Evolutionary conservation across 148 eudicot genomes (phyloP).

Genomic region (Rhododendron kiyosumense): DNA sequence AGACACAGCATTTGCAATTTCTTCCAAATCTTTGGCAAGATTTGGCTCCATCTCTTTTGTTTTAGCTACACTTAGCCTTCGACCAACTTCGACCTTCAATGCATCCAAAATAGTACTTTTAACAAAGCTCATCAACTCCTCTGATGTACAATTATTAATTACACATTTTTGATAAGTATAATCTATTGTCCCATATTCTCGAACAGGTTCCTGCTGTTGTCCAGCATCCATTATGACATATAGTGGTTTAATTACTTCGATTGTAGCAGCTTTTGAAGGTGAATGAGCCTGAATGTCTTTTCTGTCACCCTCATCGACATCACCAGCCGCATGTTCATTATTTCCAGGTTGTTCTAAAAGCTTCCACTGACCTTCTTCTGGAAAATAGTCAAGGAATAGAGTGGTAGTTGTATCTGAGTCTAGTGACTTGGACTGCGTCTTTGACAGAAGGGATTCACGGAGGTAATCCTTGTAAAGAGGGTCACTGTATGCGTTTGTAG

Average conservation of each 20-base stretch:
- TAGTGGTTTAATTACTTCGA: slow-evolving; percentile 62
- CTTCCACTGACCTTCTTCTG: slow-evolving; percentile 76
- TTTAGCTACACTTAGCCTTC: slow-evolving; percentile 47
- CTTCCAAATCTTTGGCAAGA: slow-evolving; percentile 57
- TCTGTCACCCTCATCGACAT: slow-evolving; percentile 11
- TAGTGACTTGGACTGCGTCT: slow-evolving; percentile 33
- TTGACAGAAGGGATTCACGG: slow-evolving; percentile 37
- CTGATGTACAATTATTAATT: slow-evolving; percentile 15
- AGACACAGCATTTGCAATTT: slow-evolving; percentile 55
- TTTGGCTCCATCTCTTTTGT: slow-evolving; percentile 44
- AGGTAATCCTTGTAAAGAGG: slow-evolving; percentile 46
- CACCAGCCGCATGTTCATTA: slow-evolving; percentile 18
- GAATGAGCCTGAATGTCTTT: slow-evolving; percentile 12
- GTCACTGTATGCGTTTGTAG: slow-evolving; percentile 34
- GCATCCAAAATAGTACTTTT: slow-evolving; percentile 48
- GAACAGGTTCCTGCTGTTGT: slow-evolving; percentile 27
- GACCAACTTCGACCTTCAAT: slow-evolving; percentile 62
- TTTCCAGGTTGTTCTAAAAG: slow-evolving; percentile 44
- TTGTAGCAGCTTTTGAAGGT: slow-evolving; percentile 16
- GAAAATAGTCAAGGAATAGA: slow-evolving; percentile 59
- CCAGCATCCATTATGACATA: slow-evolving; percentile 63
- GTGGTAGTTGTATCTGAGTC: slow-evolving; percentile 38
- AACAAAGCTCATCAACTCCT: slow-evolving; percentile 27
- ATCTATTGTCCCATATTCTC: slow-evolving; percentile 23
- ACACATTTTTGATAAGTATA: slow-evolving; percentile 17